These are phyloP conservation scores for Lachnum nothofagi DNA, from an alignment of 2,329 filamentous ascomycete species.

Conservation along the genomic window DNA sequence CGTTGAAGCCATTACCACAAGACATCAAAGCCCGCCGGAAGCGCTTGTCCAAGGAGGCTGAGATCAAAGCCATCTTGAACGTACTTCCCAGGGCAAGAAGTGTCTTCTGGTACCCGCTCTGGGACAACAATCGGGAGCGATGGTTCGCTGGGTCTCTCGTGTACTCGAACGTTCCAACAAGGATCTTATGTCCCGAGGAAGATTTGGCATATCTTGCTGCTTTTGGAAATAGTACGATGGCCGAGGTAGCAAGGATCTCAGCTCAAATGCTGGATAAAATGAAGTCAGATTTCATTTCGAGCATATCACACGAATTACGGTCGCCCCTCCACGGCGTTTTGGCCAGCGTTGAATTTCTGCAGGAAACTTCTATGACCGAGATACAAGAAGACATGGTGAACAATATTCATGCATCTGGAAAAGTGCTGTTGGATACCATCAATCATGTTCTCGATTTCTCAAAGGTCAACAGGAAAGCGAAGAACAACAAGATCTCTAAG, in stretches of 20 bases:
- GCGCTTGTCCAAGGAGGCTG: slow-evolving; percentile 23
- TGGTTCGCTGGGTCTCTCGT: slow-evolving; percentile 48
- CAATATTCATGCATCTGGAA: slow-evolving; percentile 47
- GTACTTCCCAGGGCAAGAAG: slow-evolving; percentile 42
- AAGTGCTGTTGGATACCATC: slow-evolving; percentile 49
- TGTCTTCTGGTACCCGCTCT: slow-evolving; percentile 45
- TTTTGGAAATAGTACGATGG: slow-evolving; percentile 52
- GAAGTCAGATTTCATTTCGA: slow-evolving; percentile 52
- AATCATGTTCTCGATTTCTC: slow-evolving; percentile 51
- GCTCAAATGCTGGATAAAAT: slow-evolving; percentile 35
- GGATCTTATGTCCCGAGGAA: slow-evolving; percentile 41
- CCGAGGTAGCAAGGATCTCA: slow-evolving; percentile 48
- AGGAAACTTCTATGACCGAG: slow-evolving; percentile 45
- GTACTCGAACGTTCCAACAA: slow-evolving; percentile 42
- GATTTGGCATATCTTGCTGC: slow-evolving; percentile 49
- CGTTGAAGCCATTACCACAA: slow-evolving; percentile 2
- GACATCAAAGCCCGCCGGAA: slow-evolving; percentile 16
- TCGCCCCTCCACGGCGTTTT: slow-evolving; percentile 58
- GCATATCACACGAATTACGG: slow-evolving; percentile 56
- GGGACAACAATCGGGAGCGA: slow-evolving; percentile 41
- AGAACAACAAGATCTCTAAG: slow-evolving; percentile 21
- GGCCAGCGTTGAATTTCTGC: slow-evolving; percentile 48
- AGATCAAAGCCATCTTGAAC: slow-evolving; percentile 31
- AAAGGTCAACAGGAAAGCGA: slow-evolving; percentile 44
- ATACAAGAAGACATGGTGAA: slow-evolving; percentile 44